Evolutionary conservation across 2,329 filamentous ascomycete genomes (phyloP).

Genomic region (Saccharata proteae): DNA sequence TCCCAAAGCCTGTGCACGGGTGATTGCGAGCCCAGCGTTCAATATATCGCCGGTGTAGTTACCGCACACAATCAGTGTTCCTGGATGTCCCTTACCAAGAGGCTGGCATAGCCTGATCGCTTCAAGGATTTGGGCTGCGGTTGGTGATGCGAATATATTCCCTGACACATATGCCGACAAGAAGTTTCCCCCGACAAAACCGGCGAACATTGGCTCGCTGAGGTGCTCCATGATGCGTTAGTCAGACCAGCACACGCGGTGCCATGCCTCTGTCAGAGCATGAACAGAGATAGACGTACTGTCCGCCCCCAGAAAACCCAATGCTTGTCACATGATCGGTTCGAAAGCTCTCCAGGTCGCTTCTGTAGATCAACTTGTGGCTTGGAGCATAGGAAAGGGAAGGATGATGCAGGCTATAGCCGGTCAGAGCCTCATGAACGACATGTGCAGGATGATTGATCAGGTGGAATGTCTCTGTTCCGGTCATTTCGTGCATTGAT

Average conservation of each 20-base stretch:
- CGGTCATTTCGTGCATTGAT: not conserved
- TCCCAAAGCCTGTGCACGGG: slow-evolving; percentile 44
- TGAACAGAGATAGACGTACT: slow-evolving; percentile 10
- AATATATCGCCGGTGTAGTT: slow-evolving; percentile 55
- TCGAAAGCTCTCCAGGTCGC: slow-evolving; percentile 19
- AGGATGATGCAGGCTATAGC: slow-evolving; percentile 22
- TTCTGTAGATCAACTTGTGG: slow-evolving; percentile 25
- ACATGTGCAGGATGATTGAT: slow-evolving; percentile 22
- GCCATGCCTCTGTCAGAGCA: too few relatives aligned
- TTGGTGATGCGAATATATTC: slow-evolving; percentile 53
- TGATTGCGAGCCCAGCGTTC: slow-evolving; percentile 49
- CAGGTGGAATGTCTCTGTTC: slow-evolving; percentile 23
- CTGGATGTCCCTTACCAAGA: slow-evolving; percentile 24
- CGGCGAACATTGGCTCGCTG: slow-evolving; percentile 48
- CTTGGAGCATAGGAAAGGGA: slow-evolving; percentile 20
- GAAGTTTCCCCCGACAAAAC: slow-evolving; percentile 51
- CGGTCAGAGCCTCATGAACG: slow-evolving; percentile 23
- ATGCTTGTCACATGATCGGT: slow-evolving; percentile 22
- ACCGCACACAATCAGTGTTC: slow-evolving; percentile 49
- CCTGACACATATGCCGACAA: slow-evolving; percentile 50
- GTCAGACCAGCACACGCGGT: not conserved
- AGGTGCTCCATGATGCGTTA: slow-evolving; percentile 17
- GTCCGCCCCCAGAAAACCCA: slow-evolving; percentile 25
- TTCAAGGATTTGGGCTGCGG: slow-evolving; percentile 50
- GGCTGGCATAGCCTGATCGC: slow-evolving; percentile 45